Evolutionary conservation across 306 rosid genomes (phyloP), one percentile per base, ranked within the genome.

Genomic region (Trifolium fragiferum): DNA sequence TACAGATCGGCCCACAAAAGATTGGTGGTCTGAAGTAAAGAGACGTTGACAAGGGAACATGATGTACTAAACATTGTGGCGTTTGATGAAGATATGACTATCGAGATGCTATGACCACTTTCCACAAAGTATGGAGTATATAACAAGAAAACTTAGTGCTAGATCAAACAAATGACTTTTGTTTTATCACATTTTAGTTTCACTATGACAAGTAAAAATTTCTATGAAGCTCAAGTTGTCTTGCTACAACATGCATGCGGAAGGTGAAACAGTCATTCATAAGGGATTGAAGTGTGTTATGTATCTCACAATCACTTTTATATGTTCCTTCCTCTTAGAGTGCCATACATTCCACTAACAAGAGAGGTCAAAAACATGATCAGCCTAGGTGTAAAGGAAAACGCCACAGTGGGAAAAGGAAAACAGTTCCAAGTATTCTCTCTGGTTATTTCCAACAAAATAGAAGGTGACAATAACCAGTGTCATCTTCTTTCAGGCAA

Each of bases 361-460:
- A 40, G 50, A 58, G 41, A 44, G 57, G 46, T 18, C 9, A 72
- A 30, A 78, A 72, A n/a, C 30, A 55, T 21, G 43, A 58, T 18
- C 51, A 50, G 77, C 75, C 79, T 66, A 79, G n/a, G 49, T 58
- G 75, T 46, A n/a, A n/a, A n/a, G n/a, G n/a, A n/a, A n/a, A n/a
- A n/a, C n/a, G n/a, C n/a, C n/a, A n/a, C n/a, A n/a, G n/a, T n/a
- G n/a, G n/a, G 11, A 40, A 75, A 66, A 47, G 60, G 69, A 80
- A 64, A 61, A 19, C 5, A 67, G 9, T 25, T 20, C 33, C 4
- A 44, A 64, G 62, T 57, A 30, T 51, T 41, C 21, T 58, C 47
- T 72, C 64, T 35, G 72, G 33, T 44, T 76, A 70, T 76, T 76
- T 76, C 41, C 37, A 55, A 33, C 25, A 64, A 63, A 70, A 70